Percentiles rank a stretch among this genome's conserved stretches.
phyloP scores from a whole-genome alignment of 257 asterid species.

The Oldenlandia corymbosa region DNA sequence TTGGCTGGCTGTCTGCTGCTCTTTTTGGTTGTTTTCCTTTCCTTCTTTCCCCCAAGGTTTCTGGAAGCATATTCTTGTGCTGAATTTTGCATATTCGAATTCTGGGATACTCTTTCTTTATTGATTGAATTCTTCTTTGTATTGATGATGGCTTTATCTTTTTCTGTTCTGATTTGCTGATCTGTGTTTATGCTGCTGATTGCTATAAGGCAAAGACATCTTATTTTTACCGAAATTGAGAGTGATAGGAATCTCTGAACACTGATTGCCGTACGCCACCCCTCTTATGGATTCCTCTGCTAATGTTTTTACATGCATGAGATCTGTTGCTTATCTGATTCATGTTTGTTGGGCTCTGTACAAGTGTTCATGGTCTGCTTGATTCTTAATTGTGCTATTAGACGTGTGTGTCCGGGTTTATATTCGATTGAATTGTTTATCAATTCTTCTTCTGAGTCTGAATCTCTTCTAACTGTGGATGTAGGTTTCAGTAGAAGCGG shows the following conservation, averaged over 20 bases:
- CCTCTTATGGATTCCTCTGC: not conserved
- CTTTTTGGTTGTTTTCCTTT: too few species aligned
- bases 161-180: slow-evolving; percentile 1
- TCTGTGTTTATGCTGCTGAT: not conserved
- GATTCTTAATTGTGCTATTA: not conserved
- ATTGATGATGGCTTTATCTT: not conserved
- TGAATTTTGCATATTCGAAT: not conserved
- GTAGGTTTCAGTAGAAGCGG: slow-evolving; percentile 2
- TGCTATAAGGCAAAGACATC: not conserved
- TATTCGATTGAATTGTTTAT: not conserved
- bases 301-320: slow-evolving; percentile 1
- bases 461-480: not conserved
- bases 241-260: not conserved
- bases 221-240: not conserved
- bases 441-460: not conserved
- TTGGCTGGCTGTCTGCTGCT: not conserved
- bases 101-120: not conserved
- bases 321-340: not conserved
- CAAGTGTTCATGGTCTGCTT: not conserved
- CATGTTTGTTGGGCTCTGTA: not conserved
- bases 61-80: slow-evolving; percentile 3
- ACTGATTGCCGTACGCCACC: not conserved
- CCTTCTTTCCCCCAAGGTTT: not conserved
- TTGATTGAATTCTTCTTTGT: not conserved
- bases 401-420: too few species aligned